Evolutionary conservation across 2,329 filamentous ascomycete species (phyloP).

Genomic region (Amphichorda felina): DNA sequence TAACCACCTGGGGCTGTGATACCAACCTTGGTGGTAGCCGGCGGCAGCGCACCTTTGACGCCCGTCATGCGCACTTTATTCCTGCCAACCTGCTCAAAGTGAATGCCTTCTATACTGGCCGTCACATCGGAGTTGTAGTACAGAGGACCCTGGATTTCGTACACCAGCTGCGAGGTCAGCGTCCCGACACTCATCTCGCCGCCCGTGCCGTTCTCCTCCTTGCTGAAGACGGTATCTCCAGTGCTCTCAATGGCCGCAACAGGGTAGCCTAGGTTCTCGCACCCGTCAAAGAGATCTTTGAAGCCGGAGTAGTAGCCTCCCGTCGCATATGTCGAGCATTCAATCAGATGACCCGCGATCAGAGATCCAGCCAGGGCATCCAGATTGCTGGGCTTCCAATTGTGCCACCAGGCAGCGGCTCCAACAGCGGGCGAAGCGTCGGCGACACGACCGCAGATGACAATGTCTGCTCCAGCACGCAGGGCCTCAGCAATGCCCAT

Average conservation of each 20-base stretch:
- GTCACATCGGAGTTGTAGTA: slow-evolving; percentile 32
- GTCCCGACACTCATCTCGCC: slow-evolving; percentile 25
- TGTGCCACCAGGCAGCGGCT: slow-evolving; percentile 42
- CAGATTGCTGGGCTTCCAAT: slow-evolving; percentile 40
- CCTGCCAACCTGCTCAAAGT: slow-evolving; percentile 29
- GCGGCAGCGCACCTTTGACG: slow-evolving; percentile 15
- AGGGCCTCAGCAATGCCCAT: slow-evolving; percentile 32
- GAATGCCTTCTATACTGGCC: slow-evolving; percentile 21
- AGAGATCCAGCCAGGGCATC: slow-evolving; percentile 37
- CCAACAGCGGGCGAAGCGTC: slow-evolving; percentile 42
- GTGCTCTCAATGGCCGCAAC: slow-evolving; percentile 23
- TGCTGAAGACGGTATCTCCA: slow-evolving; percentile 21
- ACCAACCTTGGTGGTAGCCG: slow-evolving; percentile 21
- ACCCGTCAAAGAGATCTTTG: slow-evolving; percentile 14
- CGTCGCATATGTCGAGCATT: slow-evolving; percentile 40
- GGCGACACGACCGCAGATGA: slow-evolving; percentile 35
- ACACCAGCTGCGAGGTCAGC: slow-evolving; percentile 25
- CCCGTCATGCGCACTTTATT: slow-evolving; percentile 19
- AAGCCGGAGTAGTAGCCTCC: slow-evolving; percentile 43
- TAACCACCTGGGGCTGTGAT: slow-evolving; percentile 30
- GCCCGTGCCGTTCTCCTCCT: slow-evolving; percentile 15
- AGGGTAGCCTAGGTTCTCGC: slow-evolving; percentile 20
- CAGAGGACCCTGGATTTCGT: slow-evolving; percentile 30
- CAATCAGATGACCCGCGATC: slow-evolving; percentile 40
- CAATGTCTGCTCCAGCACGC: slow-evolving; percentile 28